phyloP scores from a whole-genome alignment of 495 filamentous ascomycete genomes.

The Lichina pygmaea region DNA sequence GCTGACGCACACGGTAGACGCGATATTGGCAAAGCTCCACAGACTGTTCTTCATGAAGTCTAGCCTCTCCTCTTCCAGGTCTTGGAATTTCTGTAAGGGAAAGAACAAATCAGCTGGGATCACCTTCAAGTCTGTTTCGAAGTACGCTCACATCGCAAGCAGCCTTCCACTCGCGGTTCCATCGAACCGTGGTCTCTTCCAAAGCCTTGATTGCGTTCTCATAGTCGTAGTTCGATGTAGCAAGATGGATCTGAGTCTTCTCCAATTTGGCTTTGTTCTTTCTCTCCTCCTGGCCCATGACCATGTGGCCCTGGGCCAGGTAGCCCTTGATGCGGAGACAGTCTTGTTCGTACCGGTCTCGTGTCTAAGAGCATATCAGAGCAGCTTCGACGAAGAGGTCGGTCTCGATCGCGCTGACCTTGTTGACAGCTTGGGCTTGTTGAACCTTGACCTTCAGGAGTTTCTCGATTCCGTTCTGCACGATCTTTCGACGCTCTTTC shows the following conservation, averaged over 20 bases:
- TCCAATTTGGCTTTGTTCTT: constrained; percentile 98
- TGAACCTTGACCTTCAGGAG: constrained; percentile 75
- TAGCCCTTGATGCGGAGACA: constrained; percentile 97
- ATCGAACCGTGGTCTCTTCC: constrained; percentile 86
- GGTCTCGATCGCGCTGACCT: constrained; percentile 22
- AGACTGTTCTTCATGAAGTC: constrained; percentile 94
- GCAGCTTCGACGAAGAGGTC: neutral
- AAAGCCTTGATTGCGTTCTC: constrained; percentile 73
- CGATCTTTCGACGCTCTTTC: constrained; percentile 88
- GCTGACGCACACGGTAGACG: constrained; percentile 95
- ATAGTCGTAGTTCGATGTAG: constrained; percentile 75
- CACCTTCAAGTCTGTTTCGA: no score
- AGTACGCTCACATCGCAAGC: constrained; percentile 47
- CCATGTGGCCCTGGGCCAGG: constrained; percentile 96
- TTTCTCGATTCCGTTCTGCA: constrained; percentile 80
- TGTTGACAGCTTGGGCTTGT: constrained; percentile 77
- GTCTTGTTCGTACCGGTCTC: constrained; percentile 89
- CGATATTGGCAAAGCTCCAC: constrained; percentile 92
- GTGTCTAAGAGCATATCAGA: constrained; percentile 23
- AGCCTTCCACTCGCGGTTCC: constrained; percentile 95
- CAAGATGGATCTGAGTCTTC: constrained; percentile 90
- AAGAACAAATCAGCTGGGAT: neutral
- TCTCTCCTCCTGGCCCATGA: constrained; percentile 96
- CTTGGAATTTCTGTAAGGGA: constrained; percentile 64
- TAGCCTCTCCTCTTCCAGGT: constrained; percentile 88